Percentiles rank a stretch among this genome's conserved stretches.
Conservation (phyloP, 306 rosid genomes). For the Begonia fuchsioides region DNA sequence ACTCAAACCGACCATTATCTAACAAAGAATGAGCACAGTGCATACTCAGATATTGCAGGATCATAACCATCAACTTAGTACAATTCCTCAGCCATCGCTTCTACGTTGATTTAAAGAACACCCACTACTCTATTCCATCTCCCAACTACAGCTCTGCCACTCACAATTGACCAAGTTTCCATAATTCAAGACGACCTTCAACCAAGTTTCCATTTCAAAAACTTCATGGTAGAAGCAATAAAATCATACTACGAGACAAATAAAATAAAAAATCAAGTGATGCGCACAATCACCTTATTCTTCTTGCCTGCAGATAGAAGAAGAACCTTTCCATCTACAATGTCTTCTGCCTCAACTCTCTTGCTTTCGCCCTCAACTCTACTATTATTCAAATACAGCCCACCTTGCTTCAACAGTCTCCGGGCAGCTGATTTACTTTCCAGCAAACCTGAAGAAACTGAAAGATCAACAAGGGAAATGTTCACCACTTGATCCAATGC, state of each 20-base stretch:
- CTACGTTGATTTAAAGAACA: too few species aligned
- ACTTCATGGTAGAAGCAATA: constrained; percentile 3
- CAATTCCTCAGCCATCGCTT: too few species aligned
- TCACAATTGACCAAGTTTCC: too few species aligned
- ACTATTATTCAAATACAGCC: constrained; percentile 71
- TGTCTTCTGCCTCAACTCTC: constrained; percentile 47
- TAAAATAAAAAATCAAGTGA: constrained; percentile 24
- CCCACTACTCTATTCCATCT: too few species aligned
- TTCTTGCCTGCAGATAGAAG: constrained; percentile 90
- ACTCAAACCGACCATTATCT: too few species aligned
- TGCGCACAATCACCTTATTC: constrained; percentile 80
- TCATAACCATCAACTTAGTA: too few species aligned
- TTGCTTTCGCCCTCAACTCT: constrained; percentile 60
- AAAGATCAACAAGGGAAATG: constrained; percentile 58
- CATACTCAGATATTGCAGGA: too few species aligned
- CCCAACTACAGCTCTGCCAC: too few species aligned
- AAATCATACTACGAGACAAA: constrained; percentile 16
- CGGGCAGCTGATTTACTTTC: constrained; percentile 84
- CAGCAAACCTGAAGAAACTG: constrained; percentile 72
- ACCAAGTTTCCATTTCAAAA: constrained; percentile 6
- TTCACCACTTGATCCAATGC: constrained; percentile 50
- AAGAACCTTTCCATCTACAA: constrained; percentile 82
- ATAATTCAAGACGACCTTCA: too few species aligned
- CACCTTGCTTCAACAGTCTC: constrained; percentile 85
- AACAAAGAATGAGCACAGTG: too few species aligned